phyloP scores from a whole-genome alignment of 2,329 filamentous ascomycete genomes.

The Aspergillus fijiensis region DNA sequence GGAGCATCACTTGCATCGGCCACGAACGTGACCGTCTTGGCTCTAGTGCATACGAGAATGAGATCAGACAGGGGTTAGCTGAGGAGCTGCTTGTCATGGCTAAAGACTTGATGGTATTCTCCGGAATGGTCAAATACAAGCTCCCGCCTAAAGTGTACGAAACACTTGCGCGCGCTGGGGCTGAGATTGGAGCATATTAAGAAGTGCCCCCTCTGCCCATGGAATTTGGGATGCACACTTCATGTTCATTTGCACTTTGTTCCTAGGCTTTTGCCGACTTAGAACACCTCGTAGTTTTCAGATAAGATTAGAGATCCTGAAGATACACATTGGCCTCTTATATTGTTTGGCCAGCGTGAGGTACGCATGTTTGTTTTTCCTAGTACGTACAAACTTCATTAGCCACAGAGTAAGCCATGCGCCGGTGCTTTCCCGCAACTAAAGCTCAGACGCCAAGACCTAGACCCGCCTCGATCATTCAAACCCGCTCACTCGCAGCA shows the following conservation, averaged over 20 bases:
- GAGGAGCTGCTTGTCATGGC: constrained; percentile 75
- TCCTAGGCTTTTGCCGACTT: neutral
- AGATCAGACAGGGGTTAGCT: constrained; percentile 53
- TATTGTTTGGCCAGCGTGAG: neutral
- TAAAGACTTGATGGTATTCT: constrained; percentile 89
- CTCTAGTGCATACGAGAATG: constrained; percentile 67
- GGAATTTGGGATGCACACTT: neutral
- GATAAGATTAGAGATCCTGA: neutral
- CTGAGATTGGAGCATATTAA: constrained; percentile 56
- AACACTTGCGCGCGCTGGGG: constrained; percentile 76
- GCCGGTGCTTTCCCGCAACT: neutral
- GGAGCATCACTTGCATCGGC: constrained; percentile 85
- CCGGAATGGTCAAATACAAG: constrained; percentile 86
- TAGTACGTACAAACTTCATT: too few species aligned
- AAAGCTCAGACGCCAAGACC: constrained; percentile 1
- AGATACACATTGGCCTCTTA: neutral
- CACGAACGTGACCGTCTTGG: constrained; percentile 71
- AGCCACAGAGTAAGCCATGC: neutral
- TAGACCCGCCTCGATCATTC: neutral
- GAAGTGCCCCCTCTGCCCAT: neutral
- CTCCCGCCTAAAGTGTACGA: constrained; percentile 86
- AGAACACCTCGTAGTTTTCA: neutral
- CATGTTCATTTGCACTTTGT: neutral
- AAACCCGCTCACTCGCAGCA: neutral
- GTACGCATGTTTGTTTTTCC: too few species aligned